Percentiles rank a stretch among this genome's conserved stretches.
Conservation (phyloP, 1,139 yeast species). For the Debaryomycetaceae sp. region DNA sequence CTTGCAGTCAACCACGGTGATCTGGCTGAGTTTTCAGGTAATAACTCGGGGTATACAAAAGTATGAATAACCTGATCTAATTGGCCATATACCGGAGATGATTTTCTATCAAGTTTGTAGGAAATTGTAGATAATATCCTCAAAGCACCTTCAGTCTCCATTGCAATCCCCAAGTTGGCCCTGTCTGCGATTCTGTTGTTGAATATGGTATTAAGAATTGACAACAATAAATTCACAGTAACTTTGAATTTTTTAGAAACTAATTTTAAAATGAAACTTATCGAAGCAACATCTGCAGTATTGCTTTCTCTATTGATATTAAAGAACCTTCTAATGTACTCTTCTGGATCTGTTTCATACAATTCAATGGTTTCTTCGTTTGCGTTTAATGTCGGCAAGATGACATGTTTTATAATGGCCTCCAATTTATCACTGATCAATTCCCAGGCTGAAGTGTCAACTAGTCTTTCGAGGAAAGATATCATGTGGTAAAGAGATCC, state of each 20-base stretch:
- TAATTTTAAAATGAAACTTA: constrained; percentile 62
- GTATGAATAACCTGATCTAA: constrained; percentile 43
- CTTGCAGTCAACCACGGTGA: constrained; percentile 53
- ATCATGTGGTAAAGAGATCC: constrained; percentile 59
- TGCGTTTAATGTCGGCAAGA: constrained; percentile 63
- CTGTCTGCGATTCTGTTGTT: constrained; percentile 35
- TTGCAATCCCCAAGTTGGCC: constrained; percentile 29
- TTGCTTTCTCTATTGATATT: constrained; percentile 69
- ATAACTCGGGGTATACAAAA: constrained; percentile 47
- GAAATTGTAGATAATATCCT: constrained; percentile 47
- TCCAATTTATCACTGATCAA: constrained; percentile 55
- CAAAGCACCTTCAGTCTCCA: constrained; percentile 50
- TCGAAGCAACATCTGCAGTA: constrained; percentile 80
- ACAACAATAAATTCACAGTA: constrained; percentile 39
- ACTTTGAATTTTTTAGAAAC: constrained; percentile 47
- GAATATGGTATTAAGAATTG: constrained; percentile 51
- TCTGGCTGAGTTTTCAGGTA: constrained; percentile 24
- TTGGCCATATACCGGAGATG: constrained; percentile 45
- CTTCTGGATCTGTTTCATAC: constrained; percentile 72
- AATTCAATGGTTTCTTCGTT: constrained; percentile 54
- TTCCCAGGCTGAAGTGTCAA: constrained; percentile 53
- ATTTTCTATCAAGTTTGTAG: constrained; percentile 34
- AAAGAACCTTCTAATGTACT: constrained; percentile 65
- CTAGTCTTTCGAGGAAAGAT: constrained; percentile 60
- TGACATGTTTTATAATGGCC: constrained; percentile 55